These are phyloP conservation scores for Taphrina flavorubra DNA, from an alignment of 1,139 yeast genomes.

Conservation along the genomic window DNA sequence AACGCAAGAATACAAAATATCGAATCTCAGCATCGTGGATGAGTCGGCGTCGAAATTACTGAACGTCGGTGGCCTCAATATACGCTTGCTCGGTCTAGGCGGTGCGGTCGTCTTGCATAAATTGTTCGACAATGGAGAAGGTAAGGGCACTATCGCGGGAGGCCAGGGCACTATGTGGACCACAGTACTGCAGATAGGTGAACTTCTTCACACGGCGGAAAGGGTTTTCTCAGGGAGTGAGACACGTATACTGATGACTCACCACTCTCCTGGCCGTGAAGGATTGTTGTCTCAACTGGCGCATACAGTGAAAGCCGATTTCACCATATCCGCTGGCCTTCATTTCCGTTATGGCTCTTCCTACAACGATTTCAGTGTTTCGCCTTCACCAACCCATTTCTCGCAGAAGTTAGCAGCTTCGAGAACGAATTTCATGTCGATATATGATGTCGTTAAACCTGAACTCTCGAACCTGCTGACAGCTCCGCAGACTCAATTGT, in stretches of 20 bases:
- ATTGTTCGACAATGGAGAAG: conserved; percentile 69
- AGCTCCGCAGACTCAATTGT: conserved; percentile 52
- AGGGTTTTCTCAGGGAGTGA: conserved; percentile 55
- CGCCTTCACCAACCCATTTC: conserved; percentile 69
- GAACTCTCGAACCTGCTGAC: conserved; percentile 57
- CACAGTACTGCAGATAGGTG: conserved; percentile 72
- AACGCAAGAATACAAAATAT: conserved; percentile 59
- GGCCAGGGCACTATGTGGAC: conserved; percentile 80
- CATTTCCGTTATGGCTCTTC: conserved; percentile 76
- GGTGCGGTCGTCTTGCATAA: conserved; percentile 72
- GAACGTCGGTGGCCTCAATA: conserved; percentile 55
- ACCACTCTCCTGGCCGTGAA: conserved; percentile 70
- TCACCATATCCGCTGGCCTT: conserved; percentile 71
- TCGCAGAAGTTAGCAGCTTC: conserved; percentile 67
- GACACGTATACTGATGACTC: conserved; percentile 68
- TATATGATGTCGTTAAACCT: conserved; percentile 67
- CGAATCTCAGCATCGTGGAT: conserved; percentile 67
- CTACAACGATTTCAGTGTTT: conserved; percentile 70
- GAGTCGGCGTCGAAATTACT: conserved; percentile 55
- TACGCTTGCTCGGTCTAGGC: conserved; percentile 72
- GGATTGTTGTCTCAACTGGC: conserved; percentile 74
- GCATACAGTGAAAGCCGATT: conserved; percentile 70
- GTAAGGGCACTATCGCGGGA: conserved; percentile 61
- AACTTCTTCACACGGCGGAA: conserved; percentile 59
- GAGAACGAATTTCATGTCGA: conserved; percentile 65